A percentile compares a stretch with the other conserved stretches of the same genome.
Conservation (phyloP, 495 filamentous ascomycete species). For the Cudoniella acicularis region DNA sequence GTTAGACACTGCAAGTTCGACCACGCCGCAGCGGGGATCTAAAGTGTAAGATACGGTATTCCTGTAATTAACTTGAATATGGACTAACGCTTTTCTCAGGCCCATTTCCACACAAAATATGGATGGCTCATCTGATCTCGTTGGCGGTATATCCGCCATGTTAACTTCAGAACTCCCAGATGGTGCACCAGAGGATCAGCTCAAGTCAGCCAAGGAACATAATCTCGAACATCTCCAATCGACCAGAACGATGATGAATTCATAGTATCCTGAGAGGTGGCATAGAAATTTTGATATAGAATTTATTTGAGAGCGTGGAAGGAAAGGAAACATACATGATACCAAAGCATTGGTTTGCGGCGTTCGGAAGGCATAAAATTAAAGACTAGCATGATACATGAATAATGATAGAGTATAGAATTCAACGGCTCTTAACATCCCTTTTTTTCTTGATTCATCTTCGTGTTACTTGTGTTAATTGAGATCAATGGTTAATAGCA, state of each 20-base stretch:
- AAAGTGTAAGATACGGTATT: conserved; percentile 16
- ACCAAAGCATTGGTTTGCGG: too few relatives aligned
- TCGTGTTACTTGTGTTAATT: too few relatives aligned
- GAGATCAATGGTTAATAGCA: too few relatives aligned
- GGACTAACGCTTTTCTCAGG: too few relatives aligned
- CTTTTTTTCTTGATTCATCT: too few relatives aligned
- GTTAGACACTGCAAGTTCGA: conserved; percentile 21
- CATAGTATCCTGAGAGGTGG: background rate
- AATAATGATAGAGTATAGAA: too few relatives aligned
- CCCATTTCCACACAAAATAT: background rate
- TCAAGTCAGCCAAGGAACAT: conserved; percentile 11
- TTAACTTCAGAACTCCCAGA: conserved; percentile 8
- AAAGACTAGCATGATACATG: too few relatives aligned
- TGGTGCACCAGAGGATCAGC: conserved; percentile 11
- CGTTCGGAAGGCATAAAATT: too few relatives aligned
- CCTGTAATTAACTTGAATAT: too few relatives aligned
- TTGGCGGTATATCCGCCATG: background rate
- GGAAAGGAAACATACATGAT: too few relatives aligned
- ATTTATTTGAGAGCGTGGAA: too few relatives aligned
- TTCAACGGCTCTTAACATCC: too few relatives aligned
- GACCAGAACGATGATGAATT: conserved; percentile 9
- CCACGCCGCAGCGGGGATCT: conserved; percentile 7
- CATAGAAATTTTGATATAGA: background rate
- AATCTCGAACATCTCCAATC: conserved; percentile 10
- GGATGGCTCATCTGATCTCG: background rate